Evolutionary conservation across 768 basidiomycete genomes (phyloP).

Genomic region (Suillus brevipes): DNA sequence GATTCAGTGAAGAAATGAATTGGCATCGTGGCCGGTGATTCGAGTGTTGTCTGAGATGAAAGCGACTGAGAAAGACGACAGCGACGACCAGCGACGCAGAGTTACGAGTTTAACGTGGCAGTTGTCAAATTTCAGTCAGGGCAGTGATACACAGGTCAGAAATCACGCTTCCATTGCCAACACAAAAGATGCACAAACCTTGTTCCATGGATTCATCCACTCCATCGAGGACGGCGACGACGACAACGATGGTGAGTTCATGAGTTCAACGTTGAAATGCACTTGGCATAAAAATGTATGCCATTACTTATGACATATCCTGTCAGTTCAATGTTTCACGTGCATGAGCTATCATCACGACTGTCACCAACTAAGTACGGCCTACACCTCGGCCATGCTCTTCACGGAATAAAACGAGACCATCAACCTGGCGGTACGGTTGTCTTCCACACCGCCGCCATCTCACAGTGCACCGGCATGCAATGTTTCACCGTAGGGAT

Average conservation of each 20-base stretch:
- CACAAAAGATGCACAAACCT: not conserved
- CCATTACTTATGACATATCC: not conserved
- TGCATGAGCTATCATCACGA: not conserved
- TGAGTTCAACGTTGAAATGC: not conserved
- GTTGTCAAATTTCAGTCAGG: not conserved
- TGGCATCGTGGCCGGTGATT: not conserved
- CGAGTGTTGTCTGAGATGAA: not conserved
- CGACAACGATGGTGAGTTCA: not conserved
- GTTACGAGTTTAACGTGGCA: constrained; percentile 4
- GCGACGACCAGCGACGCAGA: not conserved
- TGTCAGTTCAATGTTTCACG: constrained; percentile 1
- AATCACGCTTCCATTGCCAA: not conserved
- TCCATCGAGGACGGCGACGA: not conserved
- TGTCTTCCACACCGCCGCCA: not conserved
- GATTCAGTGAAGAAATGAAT: constrained; percentile 5
- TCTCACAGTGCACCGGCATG: too few species aligned
- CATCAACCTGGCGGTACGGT: not conserved
- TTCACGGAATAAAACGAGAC: too few species aligned
- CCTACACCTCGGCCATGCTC: not conserved
- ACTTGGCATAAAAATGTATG: constrained; percentile 1
- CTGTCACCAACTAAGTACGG: not conserved
- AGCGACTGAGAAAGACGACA: not conserved
- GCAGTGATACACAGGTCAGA: constrained; percentile 5
- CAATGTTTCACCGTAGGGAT: too few species aligned
- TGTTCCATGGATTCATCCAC: not conserved